Evolutionary conservation across 805 yeast species (phyloP).

Genomic region (Candida odintsovae): DNA sequence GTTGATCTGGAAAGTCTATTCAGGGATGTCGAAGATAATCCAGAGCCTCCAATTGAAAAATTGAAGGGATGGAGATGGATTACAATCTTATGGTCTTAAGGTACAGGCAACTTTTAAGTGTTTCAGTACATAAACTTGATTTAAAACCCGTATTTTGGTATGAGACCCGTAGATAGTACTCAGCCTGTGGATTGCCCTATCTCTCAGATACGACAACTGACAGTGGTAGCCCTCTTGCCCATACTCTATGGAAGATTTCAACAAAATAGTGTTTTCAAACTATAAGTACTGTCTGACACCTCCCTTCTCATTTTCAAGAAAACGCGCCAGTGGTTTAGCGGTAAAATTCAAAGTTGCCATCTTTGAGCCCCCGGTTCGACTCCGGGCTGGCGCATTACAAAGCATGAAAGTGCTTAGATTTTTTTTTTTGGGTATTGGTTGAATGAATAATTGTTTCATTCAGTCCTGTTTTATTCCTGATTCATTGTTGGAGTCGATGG

Average conservation of each 20-base stretch:
- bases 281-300: background rate
- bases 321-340: constrained; percentile 50
- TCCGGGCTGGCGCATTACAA: constrained; percentile 50
- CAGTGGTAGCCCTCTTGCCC: no score
- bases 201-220: no score
- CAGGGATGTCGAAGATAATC: constrained; percentile 23
- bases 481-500: no score
- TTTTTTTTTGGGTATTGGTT: no score
- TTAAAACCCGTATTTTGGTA: background rate
- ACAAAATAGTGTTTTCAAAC: no score
- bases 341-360: constrained; percentile 53
- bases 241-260: no score
- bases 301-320: background rate
- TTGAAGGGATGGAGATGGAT: constrained; percentile 12
- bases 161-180: no score
- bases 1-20: constrained; percentile 33
- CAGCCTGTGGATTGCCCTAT: no score
- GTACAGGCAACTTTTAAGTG: background rate
- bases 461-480: no score
- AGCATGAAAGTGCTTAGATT: no score
- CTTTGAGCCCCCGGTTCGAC: constrained; percentile 57
- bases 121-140: background rate
- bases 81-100: constrained; percentile 11
- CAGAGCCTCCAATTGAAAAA: constrained; percentile 18
- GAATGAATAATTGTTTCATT: no score